Percentiles rank a stretch among this genome's conserved stretches.
phyloP scores from a whole-genome alignment of 768 basidiomycete species.

The Coprinopsis cinerea region DNA sequence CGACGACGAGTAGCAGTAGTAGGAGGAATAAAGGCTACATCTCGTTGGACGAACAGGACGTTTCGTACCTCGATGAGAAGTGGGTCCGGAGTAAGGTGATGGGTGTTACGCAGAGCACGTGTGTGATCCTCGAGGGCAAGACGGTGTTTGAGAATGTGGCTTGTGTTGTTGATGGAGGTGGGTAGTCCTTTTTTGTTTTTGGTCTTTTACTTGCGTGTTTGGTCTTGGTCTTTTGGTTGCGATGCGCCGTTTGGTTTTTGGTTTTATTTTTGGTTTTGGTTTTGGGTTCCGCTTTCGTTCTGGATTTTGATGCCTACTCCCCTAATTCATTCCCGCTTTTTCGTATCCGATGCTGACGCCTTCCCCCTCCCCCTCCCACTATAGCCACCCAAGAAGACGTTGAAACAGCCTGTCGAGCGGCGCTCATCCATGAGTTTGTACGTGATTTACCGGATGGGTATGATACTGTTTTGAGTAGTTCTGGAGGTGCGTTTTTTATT shows the following conservation, averaged over 20 bases:
- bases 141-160: slow-evolving; percentile 84
- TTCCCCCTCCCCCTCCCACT: too few species aligned
- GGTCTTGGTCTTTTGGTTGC: background rate
- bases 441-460: slow-evolving; percentile 82
- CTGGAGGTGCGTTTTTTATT: slow-evolving; percentile 13
- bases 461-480: slow-evolving; percentile 71
- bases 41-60: slow-evolving; percentile 74
- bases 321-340: too few species aligned
- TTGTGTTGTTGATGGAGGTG: slow-evolving; percentile 38
- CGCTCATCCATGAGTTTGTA: slow-evolving; percentile 85
- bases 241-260: background rate
- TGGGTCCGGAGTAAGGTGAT: slow-evolving; percentile 71
- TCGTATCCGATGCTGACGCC: too few species aligned
- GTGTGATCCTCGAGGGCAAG: slow-evolving; percentile 57
- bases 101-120: slow-evolving; percentile 72
- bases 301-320: too few species aligned
- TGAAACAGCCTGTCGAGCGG: slow-evolving; percentile 73
- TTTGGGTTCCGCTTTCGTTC: too few species aligned
- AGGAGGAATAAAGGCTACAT: slow-evolving; percentile 59
- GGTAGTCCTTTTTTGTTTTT: background rate
- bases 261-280: slow-evolving; percentile 25
- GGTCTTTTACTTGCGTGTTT: background rate
- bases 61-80: slow-evolving; percentile 63
- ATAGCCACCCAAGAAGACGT: slow-evolving; percentile 67
- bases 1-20: too few species aligned